Base-by-base conservation (phyloP, 306 rosid genomes). In the Cucumis hystrix region DNA sequence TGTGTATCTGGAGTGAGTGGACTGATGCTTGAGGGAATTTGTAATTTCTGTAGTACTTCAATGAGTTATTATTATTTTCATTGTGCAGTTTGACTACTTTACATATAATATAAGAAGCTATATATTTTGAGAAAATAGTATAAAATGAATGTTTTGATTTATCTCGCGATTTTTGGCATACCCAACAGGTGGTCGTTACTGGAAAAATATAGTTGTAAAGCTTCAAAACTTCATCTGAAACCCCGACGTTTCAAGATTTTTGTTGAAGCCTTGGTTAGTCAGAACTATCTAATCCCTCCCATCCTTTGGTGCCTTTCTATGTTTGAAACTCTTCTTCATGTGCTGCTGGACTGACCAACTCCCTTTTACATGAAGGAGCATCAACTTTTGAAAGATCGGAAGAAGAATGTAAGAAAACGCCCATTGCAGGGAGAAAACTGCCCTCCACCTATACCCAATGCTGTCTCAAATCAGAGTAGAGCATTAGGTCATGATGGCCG, bases 121-220 rank as follows among this genome's bases (percentile, higher is more conserved):
- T 49, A 0, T 51, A 28, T 72, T 28, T 72, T 72, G 62, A 51
- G 35, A 51, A 72, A 49, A 16, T 72, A 28, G 76, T 72, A 72
- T 51, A 51, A 39, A 10, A 16, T 76, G 47, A 14, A 9, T 43
- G 2, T 21, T 35, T 57, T 73, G 78, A 74, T 63, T 23, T 75
- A 15, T 52, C 56, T 74, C 79, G 71, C 64, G 57, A 76, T 41
- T 71, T 84, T 72, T 62, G 64, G 79, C 78, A 54, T 81, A 33
- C 83, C 78, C 77, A 64, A 71, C 87, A 94, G 98, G 98, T 95
- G 98, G 98, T 92, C 98, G 54, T 92, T 95, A 83, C 81, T 95
- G 83, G 98, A 95, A 83, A 95, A 95, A 83, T 92, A 92, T 81
- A 95, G 98, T 85, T 95, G 97, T 87, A 92, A 92, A 86, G 98